phyloP scores from a whole-genome alignment of 345 rosid genomes.

The Murraya paniculata region DNA sequence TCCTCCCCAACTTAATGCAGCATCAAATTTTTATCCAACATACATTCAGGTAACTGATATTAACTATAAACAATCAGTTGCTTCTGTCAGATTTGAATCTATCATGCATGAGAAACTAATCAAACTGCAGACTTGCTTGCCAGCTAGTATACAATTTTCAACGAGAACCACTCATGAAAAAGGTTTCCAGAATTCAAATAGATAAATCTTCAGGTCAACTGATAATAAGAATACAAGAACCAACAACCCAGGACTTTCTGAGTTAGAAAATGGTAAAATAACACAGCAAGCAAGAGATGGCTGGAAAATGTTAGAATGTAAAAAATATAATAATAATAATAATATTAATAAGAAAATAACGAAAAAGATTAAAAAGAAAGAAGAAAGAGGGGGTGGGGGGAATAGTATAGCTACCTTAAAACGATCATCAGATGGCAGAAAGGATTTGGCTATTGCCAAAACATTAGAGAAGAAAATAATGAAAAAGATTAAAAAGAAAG shows the following conservation, averaged over 20 bases:
- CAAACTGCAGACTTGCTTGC: neutral
- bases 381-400: neutral
- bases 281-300: neutral
- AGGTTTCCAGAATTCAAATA: neutral
- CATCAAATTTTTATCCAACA: neutral
- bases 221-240: neutral
- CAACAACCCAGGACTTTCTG: neutral
- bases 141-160: neutral
- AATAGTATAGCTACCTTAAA: constrained; percentile 53
- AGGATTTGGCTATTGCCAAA: constrained; percentile 68
- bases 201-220: constrained; percentile 1
- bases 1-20: neutral
- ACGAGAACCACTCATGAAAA: neutral
- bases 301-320: neutral
- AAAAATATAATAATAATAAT: neutral
- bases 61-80: neutral
- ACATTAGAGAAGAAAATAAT: constrained; percentile 53
- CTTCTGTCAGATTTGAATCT: neutral
- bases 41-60: neutral
- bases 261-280: neutral
- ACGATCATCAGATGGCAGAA: constrained; percentile 69
- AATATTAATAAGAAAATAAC: too few species aligned
- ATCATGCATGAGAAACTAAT: neutral
- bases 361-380: too few species aligned
- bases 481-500: too few species aligned